Base-by-base conservation (phyloP, 2,329 filamentous ascomycete genomes). In the Paraphoma sp. region DNA sequence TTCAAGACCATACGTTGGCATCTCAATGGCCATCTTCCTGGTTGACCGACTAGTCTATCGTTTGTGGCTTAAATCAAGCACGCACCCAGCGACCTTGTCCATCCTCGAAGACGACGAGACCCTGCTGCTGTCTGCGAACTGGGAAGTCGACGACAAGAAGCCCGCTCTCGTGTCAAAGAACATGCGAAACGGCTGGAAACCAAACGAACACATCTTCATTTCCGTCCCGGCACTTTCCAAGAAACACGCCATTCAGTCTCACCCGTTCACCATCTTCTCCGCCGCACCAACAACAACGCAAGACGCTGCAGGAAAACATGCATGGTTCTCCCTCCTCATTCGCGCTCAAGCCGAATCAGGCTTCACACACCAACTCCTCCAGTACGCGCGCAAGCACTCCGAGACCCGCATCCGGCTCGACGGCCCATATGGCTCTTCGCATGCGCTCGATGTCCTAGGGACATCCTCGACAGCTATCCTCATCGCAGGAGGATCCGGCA, bases 201-300 rank as follows among this genome's bases (percentile, higher is more conserved):
- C 87, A 2, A 85, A 85, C 14, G 85, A 88, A 64, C 87, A 89
- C 69, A 80, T 88, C 47, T 89, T 89, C 72, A 69, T 89, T 54
- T 84, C 84, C 1, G 75, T 89, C 0, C 86, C 87, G 0, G 76
- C 75, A 0, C 78, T 89, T 6, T 82, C 82, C 1, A 71, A 74
- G 3, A 81, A 78, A 51, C 82, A 88, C 64, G 67, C 76, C 2
- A 68, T 88, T 1, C 87, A 89, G 72, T 81, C 86, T 0, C 87
- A 90, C 66, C 87, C 87, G 0, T 89, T 89, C 72, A 89, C 86
- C 8, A 88, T 90, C 52, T 83, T 86, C 14, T 89, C 87, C 2
- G 81, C 82, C 0, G 85, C 86, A 9, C 83, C 85, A 1, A 80
- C 81, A 1, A 28, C 81, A 81, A 17, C 51, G 33, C 43, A 41